A percentile compares a stretch with the other conserved stretches of the same genome.
Conservation (phyloP, 371 early-diverging fungal species). For the Saksenaea vasiformis region DNA sequence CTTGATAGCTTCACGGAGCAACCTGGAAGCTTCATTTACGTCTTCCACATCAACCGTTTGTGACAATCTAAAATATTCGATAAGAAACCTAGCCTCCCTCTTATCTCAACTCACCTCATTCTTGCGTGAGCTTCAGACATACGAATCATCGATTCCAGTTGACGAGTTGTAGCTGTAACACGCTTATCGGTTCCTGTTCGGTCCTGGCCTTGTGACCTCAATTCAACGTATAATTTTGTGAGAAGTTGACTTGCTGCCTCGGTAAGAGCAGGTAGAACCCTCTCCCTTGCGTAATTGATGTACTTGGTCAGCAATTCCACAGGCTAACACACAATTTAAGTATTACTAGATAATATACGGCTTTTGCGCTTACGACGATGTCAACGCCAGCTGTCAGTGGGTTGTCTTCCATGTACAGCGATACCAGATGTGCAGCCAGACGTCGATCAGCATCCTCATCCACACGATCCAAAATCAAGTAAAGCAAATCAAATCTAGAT, state of each 20-base stretch:
- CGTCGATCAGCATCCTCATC: conserved; percentile 87
- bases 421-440: conserved; percentile 86
- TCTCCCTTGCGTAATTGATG: conserved; percentile 87
- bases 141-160: conserved; percentile 99
- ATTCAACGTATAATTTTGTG: conserved; percentile 83
- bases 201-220: conserved; percentile 83
- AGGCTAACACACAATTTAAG: conserved; percentile 49
- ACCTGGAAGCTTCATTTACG: conserved; percentile 82
- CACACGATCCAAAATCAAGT: conserved; percentile 90
- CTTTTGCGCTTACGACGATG: conserved; percentile 51
- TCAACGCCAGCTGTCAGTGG: conserved; percentile 55
- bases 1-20: conserved; percentile 94
- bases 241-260: conserved; percentile 81
- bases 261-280: conserved; percentile 81
- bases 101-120: conserved; percentile 80
- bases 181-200: conserved; percentile 65
- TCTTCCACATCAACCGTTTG: conserved; percentile 72
- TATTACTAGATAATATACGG: neutral
- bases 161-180: conserved; percentile 98
- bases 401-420: conserved; percentile 80
- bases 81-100: neutral
- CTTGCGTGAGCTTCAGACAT: conserved; percentile 98
- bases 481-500: conserved; percentile 91
- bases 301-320: conserved; percentile 86
- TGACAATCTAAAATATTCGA: conserved; percentile 54